Percentiles rank a stretch among this genome's conserved stretches.
phyloP scores from a whole-genome alignment of 2,329 filamentous ascomycete species.

The Ophiognomonia clavigignenti-juglandacearum region DNA sequence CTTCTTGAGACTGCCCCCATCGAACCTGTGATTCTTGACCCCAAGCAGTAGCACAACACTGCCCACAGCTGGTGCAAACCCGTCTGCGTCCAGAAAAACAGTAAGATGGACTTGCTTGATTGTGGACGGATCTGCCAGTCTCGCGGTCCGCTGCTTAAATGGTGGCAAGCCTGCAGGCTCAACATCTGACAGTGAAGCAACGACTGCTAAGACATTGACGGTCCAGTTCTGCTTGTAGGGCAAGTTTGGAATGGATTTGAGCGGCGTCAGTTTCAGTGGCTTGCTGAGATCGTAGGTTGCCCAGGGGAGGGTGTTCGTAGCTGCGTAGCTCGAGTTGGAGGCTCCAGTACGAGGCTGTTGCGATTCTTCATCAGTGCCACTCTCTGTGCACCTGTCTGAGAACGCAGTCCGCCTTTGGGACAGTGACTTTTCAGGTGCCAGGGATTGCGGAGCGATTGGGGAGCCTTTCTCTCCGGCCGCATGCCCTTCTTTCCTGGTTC shows the following conservation, averaged over 20 bases:
- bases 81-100: conserved; percentile 48
- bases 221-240: conserved; percentile 56
- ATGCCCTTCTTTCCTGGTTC: background rate
- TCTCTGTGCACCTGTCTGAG: conserved; percentile 9
- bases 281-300: conserved; percentile 35
- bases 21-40: conserved; percentile 54
- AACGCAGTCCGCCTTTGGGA: conserved; percentile 6
- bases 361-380: conserved; percentile 5
- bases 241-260: conserved; percentile 44
- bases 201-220: conserved; percentile 49
- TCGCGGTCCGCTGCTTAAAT: conserved; percentile 45
- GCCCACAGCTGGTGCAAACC: conserved; percentile 42
- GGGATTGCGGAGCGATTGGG: background rate
- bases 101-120: conserved; percentile 48
- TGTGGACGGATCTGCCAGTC: conserved; percentile 47
- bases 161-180: conserved; percentile 44
- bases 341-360: conserved; percentile 1
- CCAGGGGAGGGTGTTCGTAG: conserved; percentile 25
- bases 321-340: background rate
- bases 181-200: conserved; percentile 40
- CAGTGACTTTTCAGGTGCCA: background rate
- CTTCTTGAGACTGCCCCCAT: conserved; percentile 39
- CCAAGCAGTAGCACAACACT: conserved; percentile 47
- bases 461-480: background rate
- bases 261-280: conserved; percentile 46